Percentiles rank a stretch among this genome's conserved stretches.
phyloP scores from a whole-genome alignment of 78 protist genomes.

The Polysphondylium violaceum region DNA sequence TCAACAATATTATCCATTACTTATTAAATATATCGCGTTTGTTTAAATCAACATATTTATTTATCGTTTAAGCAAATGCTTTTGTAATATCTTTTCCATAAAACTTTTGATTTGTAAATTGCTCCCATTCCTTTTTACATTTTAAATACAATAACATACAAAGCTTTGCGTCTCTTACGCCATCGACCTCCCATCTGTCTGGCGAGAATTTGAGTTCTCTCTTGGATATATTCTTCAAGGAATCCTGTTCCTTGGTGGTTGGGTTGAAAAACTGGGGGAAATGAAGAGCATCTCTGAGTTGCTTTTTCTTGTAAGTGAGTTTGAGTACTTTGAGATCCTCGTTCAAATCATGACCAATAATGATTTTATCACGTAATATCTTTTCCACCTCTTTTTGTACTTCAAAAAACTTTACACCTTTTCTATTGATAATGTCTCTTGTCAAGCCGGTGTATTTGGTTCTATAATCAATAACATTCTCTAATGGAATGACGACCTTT shows the following conservation, averaged over 20 bases:
- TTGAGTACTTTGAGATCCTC: conserved; percentile 20
- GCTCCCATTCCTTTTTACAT: conserved; percentile 56
- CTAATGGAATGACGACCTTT: conserved; percentile 24
- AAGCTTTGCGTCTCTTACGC: conserved; percentile 6
- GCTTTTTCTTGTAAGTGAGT: conserved; percentile 4
- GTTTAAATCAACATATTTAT: no score
- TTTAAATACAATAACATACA: conserved; percentile 4
- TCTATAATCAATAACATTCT: conserved; percentile 30
- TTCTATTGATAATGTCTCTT: not conserved
- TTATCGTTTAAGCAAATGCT: no score
- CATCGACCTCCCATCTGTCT: not conserved
- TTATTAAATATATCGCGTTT: no score
- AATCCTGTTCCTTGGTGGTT: not conserved
- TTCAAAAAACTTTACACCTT: conserved; percentile 11
- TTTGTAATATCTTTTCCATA: conserved; percentile 5
- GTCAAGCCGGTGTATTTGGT: conserved; percentile 59
- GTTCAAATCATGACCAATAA: conserved; percentile 47
- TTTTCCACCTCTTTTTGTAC: conserved; percentile 37
- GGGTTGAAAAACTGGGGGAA: conserved; percentile 9
- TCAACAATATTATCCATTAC: no score
- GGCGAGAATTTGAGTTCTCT: conserved; percentile 1
- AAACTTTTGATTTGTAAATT: conserved; percentile 13
- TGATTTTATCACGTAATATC: conserved; percentile 9
- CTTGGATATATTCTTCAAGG: conserved; percentile 4
- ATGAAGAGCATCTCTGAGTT: conserved; percentile 2